A percentile compares a stretch with the other conserved stretches of the same genome.
Conservation (phyloP, 129 eudicot species). For the Solidago caesia region DNA sequence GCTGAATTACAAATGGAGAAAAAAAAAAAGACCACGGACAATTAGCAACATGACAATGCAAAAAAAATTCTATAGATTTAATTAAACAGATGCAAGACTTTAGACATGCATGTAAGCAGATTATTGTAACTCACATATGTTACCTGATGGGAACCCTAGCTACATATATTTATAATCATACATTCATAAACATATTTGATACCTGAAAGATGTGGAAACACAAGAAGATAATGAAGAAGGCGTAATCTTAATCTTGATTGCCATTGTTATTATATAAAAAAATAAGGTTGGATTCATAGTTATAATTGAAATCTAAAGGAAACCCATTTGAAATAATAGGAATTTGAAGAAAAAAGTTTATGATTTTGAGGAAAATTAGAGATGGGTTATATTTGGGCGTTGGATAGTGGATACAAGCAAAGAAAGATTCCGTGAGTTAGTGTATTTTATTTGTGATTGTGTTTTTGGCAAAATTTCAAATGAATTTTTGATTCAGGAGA, state of each 20-base stretch:
- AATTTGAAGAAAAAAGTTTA: conserved; percentile 21
- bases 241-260: conserved; percentile 42
- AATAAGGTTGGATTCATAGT: background rate
- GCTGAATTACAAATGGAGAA: conserved; percentile 20
- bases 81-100: background rate
- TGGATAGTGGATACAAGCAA: conserved; percentile 28
- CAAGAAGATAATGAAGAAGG: conserved; percentile 50
- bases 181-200: too few relatives aligned
- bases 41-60: conserved; percentile 14
- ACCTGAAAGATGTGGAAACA: conserved; percentile 41
- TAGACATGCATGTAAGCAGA: background rate
- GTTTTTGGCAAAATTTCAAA: too few relatives aligned
- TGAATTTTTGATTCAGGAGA: too few relatives aligned
- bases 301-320: conserved; percentile 17
- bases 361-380: conserved; percentile 28
- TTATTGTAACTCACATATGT: background rate
- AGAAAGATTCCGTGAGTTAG: conserved; percentile 35
- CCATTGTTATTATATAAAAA: conserved; percentile 37
- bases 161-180: too few relatives aligned
- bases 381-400: conserved; percentile 11
- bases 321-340: conserved; percentile 24
- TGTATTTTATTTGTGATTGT: too few relatives aligned
- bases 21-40: conserved; percentile 2
- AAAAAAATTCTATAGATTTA: too few relatives aligned
- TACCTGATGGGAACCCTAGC: too few relatives aligned